These are phyloP conservation scores for Trichocomaceae sp. DNA, from an alignment of 2,329 filamentous ascomycete species.

Conservation along the genomic window DNA sequence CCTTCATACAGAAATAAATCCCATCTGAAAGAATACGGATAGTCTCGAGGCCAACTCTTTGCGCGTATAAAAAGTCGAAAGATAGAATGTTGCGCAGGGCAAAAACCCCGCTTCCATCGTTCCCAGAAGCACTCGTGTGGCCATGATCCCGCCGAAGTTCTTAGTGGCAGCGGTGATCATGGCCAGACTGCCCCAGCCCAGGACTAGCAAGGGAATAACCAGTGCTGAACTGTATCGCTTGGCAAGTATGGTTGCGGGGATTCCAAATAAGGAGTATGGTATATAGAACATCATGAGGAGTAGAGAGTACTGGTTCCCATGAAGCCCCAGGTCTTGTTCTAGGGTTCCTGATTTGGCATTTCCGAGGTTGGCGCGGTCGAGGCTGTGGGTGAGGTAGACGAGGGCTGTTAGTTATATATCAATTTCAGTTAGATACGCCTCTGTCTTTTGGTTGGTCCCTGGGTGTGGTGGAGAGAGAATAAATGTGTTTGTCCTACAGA, in stretches of 20 bases:
- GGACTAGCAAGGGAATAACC: conserved; percentile 1
- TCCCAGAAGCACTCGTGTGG: conserved; percentile 72
- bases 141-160: conserved; percentile 66
- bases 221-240: conserved; percentile 4
- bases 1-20: neutral
- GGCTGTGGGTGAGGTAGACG: conserved; percentile 9
- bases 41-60: conserved; percentile 3
- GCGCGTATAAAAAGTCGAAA: conserved; percentile 2
- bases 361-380: conserved; percentile 11
- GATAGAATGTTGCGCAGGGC: conserved; percentile 1
- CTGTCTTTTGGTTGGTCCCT: neutral
- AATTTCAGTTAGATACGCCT: neutral
- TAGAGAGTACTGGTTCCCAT: conserved; percentile 15
- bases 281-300: conserved; percentile 15
- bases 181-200: conserved; percentile 5
- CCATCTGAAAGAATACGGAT: conserved; percentile 3
- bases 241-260: conserved; percentile 11
- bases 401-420: neutral
- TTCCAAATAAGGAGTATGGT: conserved; percentile 13
- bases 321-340: conserved; percentile 13
- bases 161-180: conserved; percentile 2
- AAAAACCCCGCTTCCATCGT: conserved; percentile 58
- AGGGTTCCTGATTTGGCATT: conserved; percentile 15
- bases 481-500: neutral
- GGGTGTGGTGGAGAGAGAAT: no score